phyloP scores from a whole-genome alignment of 352 stramenopile species.

The Pythium scleroteichum region DNA sequence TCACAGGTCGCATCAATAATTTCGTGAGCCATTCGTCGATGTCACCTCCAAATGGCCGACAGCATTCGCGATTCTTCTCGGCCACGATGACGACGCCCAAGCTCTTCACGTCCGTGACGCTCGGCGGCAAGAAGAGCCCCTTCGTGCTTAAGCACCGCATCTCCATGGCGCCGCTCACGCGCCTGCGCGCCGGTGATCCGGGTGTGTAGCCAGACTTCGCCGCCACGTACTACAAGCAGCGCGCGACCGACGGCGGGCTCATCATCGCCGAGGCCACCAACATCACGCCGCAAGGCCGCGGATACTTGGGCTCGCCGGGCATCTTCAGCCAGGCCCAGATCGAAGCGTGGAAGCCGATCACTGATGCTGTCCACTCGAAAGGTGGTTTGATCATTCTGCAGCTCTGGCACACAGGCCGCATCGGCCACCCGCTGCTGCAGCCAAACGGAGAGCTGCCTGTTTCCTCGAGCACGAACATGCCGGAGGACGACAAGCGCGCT shows the following conservation, averaged over 20 bases:
- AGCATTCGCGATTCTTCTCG: background rate
- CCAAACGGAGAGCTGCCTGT: conserved; percentile 7
- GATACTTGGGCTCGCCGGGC: conserved; percentile 30
- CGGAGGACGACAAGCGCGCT: background rate
- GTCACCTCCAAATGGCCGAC: too few relatives aligned
- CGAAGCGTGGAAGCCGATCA: conserved; percentile 39
- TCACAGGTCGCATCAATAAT: conserved; percentile 1
- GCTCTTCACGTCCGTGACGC: conserved; percentile 61
- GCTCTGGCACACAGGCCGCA: conserved; percentile 70
- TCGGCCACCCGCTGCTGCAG: conserved; percentile 35
- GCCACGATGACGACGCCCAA: conserved; percentile 28
- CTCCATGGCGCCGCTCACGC: conserved; percentile 44
- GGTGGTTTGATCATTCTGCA: conserved; percentile 61
- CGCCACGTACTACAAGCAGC: conserved; percentile 41
- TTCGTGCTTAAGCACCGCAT: conserved; percentile 45
- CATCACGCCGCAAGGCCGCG: conserved; percentile 26
- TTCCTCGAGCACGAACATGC: conserved; percentile 18
- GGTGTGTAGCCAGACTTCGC: conserved; percentile 17
- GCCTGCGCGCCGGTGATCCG: conserved; percentile 14
- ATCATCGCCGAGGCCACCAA: conserved; percentile 45
- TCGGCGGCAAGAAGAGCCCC: conserved; percentile 49
- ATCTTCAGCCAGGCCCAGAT: conserved; percentile 42
- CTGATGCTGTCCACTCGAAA: conserved; percentile 59
- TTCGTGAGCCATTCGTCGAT: background rate
- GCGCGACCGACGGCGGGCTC: conserved; percentile 32